Conservation (phyloP, 208 protist genomes). For the Leishmania arabica region DNA sequence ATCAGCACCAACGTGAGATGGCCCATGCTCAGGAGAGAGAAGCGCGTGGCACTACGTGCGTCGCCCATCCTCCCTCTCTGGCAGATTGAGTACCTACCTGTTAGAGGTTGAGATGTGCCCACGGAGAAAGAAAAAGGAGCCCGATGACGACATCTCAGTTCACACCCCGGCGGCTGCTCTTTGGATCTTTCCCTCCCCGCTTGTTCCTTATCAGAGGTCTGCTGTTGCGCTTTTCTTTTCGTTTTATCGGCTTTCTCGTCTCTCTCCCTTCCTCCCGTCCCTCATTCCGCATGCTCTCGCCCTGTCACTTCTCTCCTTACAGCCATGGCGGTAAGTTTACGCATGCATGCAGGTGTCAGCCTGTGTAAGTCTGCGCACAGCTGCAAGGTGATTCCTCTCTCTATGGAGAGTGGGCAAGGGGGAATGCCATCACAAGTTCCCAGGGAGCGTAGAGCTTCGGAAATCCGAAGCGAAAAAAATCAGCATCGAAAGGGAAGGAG, state of each 20-base stretch:
- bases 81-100: background rate
- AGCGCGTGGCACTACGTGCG: too few relatives aligned
- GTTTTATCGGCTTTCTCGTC: background rate
- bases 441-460: too few relatives aligned
- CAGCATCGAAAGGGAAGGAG: background rate
- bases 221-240: background rate
- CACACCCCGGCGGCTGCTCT: background rate
- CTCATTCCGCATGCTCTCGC: background rate
- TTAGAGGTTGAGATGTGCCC: background rate
- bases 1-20: background rate
- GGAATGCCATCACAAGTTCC: background rate
- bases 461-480: background rate
- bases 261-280: background rate
- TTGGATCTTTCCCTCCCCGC: background rate
- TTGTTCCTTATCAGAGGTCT: background rate
- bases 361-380: background rate
- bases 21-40: background rate
- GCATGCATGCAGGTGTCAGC: too few relatives aligned
- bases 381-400: background rate
- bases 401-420: background rate
- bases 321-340: background rate
- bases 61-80: background rate
- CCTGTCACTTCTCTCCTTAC: background rate
- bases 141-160: background rate
- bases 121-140: background rate